Conservation (phyloP, 768 basidiomycete genomes). For the Amanita rubescens region DNA sequence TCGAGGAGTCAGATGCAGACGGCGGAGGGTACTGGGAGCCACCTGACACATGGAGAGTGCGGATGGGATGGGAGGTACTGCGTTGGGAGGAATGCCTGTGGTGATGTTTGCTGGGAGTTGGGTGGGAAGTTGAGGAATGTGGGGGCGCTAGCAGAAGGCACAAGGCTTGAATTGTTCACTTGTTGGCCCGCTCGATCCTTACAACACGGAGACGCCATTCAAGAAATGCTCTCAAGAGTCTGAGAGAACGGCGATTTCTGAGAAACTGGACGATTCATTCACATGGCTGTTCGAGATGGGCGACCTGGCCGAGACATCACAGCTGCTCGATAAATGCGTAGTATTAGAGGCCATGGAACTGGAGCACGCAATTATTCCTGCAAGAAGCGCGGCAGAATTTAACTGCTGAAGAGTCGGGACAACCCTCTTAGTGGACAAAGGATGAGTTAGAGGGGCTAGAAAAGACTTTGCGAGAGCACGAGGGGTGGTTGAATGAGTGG, state of each 20-base stretch:
- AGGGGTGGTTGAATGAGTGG: no score
- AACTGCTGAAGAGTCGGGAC: conserved; percentile 51
- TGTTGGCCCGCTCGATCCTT: no score
- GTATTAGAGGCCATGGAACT: no score
- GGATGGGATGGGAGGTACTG: conserved; percentile 1
- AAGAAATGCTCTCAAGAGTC: no score
- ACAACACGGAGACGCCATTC: no score
- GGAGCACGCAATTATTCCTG: no score
- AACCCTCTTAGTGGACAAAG: conserved; percentile 74
- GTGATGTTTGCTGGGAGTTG: conserved; percentile 1
- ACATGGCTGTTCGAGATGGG: no score
- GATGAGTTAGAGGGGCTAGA: no score
- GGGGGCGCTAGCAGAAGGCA: not conserved
- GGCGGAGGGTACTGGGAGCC: not conserved
- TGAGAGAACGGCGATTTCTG: conserved; percentile 60
- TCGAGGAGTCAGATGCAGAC: conserved; percentile 85
- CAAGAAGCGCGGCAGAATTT: conserved; percentile 69
- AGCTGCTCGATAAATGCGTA: conserved; percentile 73
- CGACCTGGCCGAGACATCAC: conserved; percentile 71
- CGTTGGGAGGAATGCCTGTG: not conserved
- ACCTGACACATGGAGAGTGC: no score
- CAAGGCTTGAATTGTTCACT: conserved; percentile 4
- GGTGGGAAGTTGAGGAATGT: not conserved
- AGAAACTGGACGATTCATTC: conserved; percentile 65
- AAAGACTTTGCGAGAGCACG: no score